These are phyloP conservation scores for Lichtheimia corymbifera DNA, from an alignment of 371 early-diverging fungal genomes.

Conservation along the genomic window DNA sequence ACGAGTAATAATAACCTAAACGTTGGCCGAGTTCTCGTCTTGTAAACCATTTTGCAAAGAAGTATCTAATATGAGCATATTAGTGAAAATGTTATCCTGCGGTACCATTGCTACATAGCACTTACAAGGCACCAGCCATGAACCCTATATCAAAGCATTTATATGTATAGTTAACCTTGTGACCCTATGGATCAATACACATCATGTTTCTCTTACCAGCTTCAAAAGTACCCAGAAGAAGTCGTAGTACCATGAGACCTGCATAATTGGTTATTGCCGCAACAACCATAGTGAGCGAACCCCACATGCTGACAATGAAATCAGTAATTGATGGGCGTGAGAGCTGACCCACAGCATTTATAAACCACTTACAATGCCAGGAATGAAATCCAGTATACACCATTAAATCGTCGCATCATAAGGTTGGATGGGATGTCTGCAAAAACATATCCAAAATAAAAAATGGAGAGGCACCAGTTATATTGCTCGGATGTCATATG, in stretches of 20 bases:
- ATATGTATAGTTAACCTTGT: background rate
- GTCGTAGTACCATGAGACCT: slow-evolving; percentile 8
- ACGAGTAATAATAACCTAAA: slow-evolving; percentile 36
- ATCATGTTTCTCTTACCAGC: slow-evolving; percentile 7
- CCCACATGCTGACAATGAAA: slow-evolving; percentile 26
- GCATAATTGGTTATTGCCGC: slow-evolving; percentile 14
- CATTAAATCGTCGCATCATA: slow-evolving; percentile 28
- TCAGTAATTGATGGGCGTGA: background rate
- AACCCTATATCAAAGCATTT: background rate
- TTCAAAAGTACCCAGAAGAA: slow-evolving; percentile 24
- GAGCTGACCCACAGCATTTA: background rate
- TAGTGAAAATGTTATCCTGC: background rate
- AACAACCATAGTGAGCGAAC: slow-evolving; percentile 25
- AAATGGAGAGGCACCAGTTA: slow-evolving; percentile 16
- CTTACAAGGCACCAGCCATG: background rate
- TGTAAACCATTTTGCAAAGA: slow-evolving; percentile 44
- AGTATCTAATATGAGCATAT: slow-evolving; percentile 12
- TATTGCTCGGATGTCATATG: slow-evolving; percentile 25
- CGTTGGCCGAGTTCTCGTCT: slow-evolving; percentile 39
- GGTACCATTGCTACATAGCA: too few species aligned
- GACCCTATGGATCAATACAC: slow-evolving; percentile 1
- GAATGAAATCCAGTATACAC: slow-evolving; percentile 13
- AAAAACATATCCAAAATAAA: slow-evolving; percentile 28
- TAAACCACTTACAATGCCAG: slow-evolving; percentile 27
- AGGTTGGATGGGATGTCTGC: slow-evolving; percentile 41